These are phyloP conservation scores for Arxiozyma telluris DNA, from an alignment of 1,139 yeast species.

Conservation along the genomic window DNA sequence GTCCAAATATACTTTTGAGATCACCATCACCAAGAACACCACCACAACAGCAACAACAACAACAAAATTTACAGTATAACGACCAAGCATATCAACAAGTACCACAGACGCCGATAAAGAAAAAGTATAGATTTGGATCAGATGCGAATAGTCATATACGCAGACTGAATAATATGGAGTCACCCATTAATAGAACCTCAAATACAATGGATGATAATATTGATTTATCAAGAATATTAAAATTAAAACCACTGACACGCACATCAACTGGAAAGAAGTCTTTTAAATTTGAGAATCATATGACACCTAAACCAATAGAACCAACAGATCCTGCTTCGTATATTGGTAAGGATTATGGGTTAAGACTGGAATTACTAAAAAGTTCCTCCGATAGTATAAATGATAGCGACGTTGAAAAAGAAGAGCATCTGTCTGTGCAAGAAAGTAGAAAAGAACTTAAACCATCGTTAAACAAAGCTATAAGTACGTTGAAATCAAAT, in stretches of 20 bases:
- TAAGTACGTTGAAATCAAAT: too few species aligned
- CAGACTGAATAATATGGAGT: neutral
- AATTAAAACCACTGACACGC: neutral
- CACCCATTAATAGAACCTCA: neutral
- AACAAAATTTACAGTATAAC: neutral
- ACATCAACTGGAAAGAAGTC: too few species aligned
- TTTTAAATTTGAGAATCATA: neutral
- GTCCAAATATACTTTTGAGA: neutral
- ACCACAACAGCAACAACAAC: neutral
- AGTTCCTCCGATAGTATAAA: too few species aligned
- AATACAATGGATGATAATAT: neutral
- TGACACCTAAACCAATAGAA: neutral
- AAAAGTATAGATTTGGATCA: neutral
- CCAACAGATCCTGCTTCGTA: neutral
- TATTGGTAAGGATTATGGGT: neutral
- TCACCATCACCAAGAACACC: neutral
- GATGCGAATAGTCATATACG: neutral
- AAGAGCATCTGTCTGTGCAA: too few species aligned
- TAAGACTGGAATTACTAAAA: neutral
- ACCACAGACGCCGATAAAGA: slow-evolving; percentile 1
- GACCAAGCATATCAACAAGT: neutral
- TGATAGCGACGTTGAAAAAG: neutral
- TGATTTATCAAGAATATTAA: neutral
- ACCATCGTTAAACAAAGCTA: neutral
- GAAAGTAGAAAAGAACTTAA: too few species aligned